These are phyloP conservation scores for Sclerotinia glacialis DNA, from an alignment of 2,329 filamentous ascomycete species.

Conservation along the genomic window DNA sequence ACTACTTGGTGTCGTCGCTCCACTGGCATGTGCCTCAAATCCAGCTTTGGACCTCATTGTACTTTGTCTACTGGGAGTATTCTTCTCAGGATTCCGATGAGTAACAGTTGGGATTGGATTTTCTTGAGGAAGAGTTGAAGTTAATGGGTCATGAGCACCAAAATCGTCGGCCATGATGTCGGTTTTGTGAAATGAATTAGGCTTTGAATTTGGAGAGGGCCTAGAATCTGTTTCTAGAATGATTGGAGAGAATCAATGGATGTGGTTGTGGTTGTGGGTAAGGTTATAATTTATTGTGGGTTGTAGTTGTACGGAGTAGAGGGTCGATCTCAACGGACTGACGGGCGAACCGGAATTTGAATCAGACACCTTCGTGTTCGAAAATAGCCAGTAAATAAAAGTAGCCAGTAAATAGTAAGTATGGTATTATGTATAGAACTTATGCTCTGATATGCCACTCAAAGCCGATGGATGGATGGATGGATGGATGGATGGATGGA, in stretches of 20 bases:
- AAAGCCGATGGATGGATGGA: not conserved
- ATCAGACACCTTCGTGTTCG: not conserved
- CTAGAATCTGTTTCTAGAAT: not conserved
- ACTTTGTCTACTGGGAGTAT: constrained; percentile 7
- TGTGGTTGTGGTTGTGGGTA: not conserved
- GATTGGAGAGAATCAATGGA: not conserved
- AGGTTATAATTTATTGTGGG: constrained; percentile 1
- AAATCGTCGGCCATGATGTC: constrained; percentile 16
- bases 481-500: too few species aligned
- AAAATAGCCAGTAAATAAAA: too few species aligned
- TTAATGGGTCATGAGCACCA: not conserved
- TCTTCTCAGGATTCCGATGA: not conserved
- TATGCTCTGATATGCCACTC: not conserved
- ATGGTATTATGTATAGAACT: not conserved
- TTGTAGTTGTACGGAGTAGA: not conserved
- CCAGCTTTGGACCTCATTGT: constrained; percentile 20
- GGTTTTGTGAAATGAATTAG: constrained; percentile 2
- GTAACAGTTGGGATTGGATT: not conserved
- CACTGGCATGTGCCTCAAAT: constrained; percentile 6
- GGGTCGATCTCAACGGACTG: constrained; percentile 3
- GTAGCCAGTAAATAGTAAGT: not conserved
- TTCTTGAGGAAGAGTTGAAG: constrained; percentile 18
- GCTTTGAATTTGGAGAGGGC: not conserved
- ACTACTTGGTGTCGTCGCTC: constrained; percentile 19
- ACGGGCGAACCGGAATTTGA: not conserved